Evolutionary conservation across 1,284 basidiomycete genomes (phyloP).

Genomic region (Mycosarcoma mackinlayi): DNA sequence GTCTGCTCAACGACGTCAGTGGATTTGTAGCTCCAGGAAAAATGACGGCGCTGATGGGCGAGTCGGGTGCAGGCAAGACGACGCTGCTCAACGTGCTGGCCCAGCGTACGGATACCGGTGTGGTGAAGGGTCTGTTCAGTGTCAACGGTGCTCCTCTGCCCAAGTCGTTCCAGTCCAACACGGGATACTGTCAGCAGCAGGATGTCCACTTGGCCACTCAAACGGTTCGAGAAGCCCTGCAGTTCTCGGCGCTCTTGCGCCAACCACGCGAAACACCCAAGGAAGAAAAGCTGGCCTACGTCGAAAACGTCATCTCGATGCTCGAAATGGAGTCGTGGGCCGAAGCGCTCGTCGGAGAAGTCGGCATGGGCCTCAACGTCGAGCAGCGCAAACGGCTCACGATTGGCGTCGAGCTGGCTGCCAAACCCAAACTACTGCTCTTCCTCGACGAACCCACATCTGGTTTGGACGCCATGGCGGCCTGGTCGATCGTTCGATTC

Average conservation of each 20-base stretch:
- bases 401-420: conserved; percentile 67
- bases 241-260: conserved; percentile 83
- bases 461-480: conserved; percentile 45
- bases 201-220: conserved; percentile 84
- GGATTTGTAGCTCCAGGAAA: conserved; percentile 84
- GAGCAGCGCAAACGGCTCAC: conserved; percentile 78
- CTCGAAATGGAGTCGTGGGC: conserved; percentile 79
- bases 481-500: conserved; percentile 50
- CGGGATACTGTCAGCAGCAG: conserved; percentile 79
- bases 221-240: conserved; percentile 83
- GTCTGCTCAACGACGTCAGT: conserved; percentile 80
- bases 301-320: conserved; percentile 81
- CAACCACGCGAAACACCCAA: conserved; percentile 77
- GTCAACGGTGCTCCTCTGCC: conserved; percentile 73
- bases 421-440: conserved; percentile 44
- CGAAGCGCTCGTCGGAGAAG: conserved; percentile 76
- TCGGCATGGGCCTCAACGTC: conserved; percentile 72
- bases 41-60: conserved; percentile 78
- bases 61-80: conserved; percentile 76
- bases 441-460: conserved; percentile 71
- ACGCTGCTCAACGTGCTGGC: conserved; percentile 83
- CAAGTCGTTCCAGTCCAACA: conserved; percentile 71
- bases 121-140: conserved; percentile 81
- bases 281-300: conserved; percentile 82
- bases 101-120: conserved; percentile 78